Conservation (phyloP, 768 basidiomycete species). For the Strobilomyces dryophilus region DNA sequence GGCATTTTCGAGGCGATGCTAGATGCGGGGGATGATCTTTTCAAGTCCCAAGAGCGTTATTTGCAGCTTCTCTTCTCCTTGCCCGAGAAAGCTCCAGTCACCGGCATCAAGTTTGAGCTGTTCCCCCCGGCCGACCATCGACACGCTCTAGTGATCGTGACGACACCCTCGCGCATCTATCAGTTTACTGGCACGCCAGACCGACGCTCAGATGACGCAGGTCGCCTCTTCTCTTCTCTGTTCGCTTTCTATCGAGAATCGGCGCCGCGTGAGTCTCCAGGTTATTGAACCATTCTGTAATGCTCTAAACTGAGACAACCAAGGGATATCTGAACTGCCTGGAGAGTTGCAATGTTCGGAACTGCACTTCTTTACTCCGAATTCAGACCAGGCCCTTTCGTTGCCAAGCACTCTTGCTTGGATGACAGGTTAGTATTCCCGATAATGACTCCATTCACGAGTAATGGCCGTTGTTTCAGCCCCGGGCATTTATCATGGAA, state of each 20-base stretch:
- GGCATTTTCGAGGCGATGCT: slow-evolving; percentile 84
- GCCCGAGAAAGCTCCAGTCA: slow-evolving; percentile 78
- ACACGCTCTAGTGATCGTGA: slow-evolving; percentile 69
- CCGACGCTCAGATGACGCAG: slow-evolving; percentile 67
- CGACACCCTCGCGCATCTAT: slow-evolving; percentile 86
- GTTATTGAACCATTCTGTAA: not conserved
- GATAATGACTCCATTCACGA: not conserved
- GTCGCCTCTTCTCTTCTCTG: slow-evolving; percentile 68
- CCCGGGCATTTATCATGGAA: slow-evolving; percentile 86
- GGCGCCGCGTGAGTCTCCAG: slow-evolving; percentile 64
- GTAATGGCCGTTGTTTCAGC: slow-evolving; percentile 37
- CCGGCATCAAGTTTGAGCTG: slow-evolving; percentile 80
- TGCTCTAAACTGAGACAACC: slow-evolving; percentile 19
- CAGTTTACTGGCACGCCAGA: slow-evolving; percentile 77
- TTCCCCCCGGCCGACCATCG: slow-evolving; percentile 61
- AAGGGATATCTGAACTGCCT: slow-evolving; percentile 90
- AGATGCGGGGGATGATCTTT: slow-evolving; percentile 88
- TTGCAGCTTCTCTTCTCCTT: slow-evolving; percentile 70
- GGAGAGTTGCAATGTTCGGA: slow-evolving; percentile 73
- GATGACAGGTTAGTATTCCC: slow-evolving; percentile 69
- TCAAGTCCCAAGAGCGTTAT: slow-evolving; percentile 84
- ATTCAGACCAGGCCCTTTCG: slow-evolving; percentile 64
- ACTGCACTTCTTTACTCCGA: slow-evolving; percentile 73
- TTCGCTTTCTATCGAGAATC: slow-evolving; percentile 73
- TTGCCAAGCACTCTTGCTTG: slow-evolving; percentile 79